phyloP scores from a whole-genome alignment of 2,329 filamentous ascomycete genomes.

The Ilyonectria robusta region DNA sequence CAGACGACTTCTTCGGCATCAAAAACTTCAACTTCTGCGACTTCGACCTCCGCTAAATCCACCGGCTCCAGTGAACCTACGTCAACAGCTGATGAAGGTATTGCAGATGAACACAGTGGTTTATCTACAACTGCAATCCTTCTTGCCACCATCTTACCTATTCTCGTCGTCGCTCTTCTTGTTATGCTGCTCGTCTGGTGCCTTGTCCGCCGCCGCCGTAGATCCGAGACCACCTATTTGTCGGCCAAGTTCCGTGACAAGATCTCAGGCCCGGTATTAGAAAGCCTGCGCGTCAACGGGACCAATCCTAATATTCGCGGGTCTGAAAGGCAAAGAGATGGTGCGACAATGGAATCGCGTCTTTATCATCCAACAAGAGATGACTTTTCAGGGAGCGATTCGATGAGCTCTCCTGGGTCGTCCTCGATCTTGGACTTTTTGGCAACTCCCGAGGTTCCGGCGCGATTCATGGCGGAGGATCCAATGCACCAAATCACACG shows the following conservation, averaged over 20 bases:
- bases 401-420: slow-evolving; percentile 41
- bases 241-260: slow-evolving; percentile 51
- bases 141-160: slow-evolving; percentile 61
- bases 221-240: slow-evolving; percentile 47
- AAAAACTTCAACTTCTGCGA: slow-evolving; percentile 41
- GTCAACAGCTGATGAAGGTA: slow-evolving; percentile 30
- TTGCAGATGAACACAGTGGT: slow-evolving; percentile 37
- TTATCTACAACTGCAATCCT: slow-evolving; percentile 55
- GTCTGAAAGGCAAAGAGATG: slow-evolving; percentile 33
- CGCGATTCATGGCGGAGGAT: slow-evolving; percentile 44
- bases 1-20: slow-evolving; percentile 38
- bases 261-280: slow-evolving; percentile 51
- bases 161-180: slow-evolving; percentile 54
- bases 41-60: slow-evolving; percentile 42
- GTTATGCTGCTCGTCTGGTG: slow-evolving; percentile 53
- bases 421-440: slow-evolving; percentile 48
- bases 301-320: slow-evolving; percentile 45
- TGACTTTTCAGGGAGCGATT: slow-evolving; percentile 45
- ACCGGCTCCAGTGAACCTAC: slow-evolving; percentile 39
- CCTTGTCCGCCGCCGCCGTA: slow-evolving; percentile 52
- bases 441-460: slow-evolving; percentile 44
- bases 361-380: slow-evolving; percentile 34
- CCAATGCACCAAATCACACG: slow-evolving; percentile 39
- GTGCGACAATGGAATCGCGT: slow-evolving; percentile 22
- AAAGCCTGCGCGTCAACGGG: slow-evolving; percentile 48